phyloP scores from a whole-genome alignment of 129 eudicot species.

The Sambucus nigra region DNA sequence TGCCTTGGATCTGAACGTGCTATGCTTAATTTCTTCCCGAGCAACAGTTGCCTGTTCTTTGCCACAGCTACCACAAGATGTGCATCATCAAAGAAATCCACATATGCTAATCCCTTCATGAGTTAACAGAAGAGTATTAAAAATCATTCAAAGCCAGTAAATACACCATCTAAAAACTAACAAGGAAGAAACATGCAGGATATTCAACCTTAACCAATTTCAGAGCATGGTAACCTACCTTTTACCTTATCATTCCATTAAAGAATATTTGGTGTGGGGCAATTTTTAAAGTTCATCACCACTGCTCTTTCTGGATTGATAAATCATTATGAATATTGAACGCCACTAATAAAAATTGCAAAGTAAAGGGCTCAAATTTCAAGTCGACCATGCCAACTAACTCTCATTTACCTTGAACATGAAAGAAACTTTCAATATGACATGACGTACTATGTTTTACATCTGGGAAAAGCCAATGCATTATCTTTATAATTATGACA shows the following conservation, averaged over 20 bases:
- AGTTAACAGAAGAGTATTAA: neutral
- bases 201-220: neutral
- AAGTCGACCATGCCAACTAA: no score
- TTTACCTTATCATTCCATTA: neutral
- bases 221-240: neutral
- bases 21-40: conserved; percentile 66
- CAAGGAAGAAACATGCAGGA: neutral
- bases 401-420: no score
- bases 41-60: conserved; percentile 55
- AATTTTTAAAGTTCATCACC: no score
- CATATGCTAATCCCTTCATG: conserved; percentile 82
- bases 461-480: no score
- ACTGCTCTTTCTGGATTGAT: no score
- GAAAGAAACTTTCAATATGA: no score
- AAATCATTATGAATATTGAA: no score
- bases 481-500: no score
- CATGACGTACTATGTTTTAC: no score
- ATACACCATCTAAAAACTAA: neutral
- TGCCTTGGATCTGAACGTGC: conserved; percentile 69
- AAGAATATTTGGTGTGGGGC: no score
- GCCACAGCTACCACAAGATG: conserved; percentile 77
- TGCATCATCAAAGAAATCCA: conserved; percentile 71
- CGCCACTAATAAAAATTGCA: no score
- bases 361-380: no score
- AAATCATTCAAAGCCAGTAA: neutral